phyloP scores from a whole-genome alignment of 495 filamentous ascomycete genomes.

The Tetracladium setigerum region DNA sequence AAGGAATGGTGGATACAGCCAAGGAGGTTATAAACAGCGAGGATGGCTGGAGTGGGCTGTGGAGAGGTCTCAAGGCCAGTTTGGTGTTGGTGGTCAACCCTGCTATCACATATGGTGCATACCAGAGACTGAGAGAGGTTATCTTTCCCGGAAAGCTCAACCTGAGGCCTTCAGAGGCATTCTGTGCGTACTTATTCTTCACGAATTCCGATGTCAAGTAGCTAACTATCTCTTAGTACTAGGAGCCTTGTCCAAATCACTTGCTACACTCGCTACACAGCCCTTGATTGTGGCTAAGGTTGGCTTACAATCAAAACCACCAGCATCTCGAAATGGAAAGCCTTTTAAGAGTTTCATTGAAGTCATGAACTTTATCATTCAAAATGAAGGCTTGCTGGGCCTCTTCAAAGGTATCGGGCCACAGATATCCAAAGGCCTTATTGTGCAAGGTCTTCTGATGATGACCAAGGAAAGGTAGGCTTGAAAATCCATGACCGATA shows the following conservation, averaged over 20 bases:
- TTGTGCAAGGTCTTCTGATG: slow-evolving; percentile 96
- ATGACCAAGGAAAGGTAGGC: slow-evolving; percentile 97
- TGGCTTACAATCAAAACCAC: slow-evolving; percentile 86
- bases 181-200: slow-evolving; percentile 51
- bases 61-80: slow-evolving; percentile 93
- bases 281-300: slow-evolving; percentile 98
- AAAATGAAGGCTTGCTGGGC: slow-evolving; percentile 74
- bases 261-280: slow-evolving; percentile 90
- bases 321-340: slow-evolving; percentile 75
- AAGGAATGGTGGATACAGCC: slow-evolving; percentile 83
- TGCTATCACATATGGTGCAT: slow-evolving; percentile 96
- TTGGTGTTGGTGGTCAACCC: slow-evolving; percentile 95
- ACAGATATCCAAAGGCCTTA: slow-evolving; percentile 83
- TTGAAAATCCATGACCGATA: slow-evolving; percentile 10
- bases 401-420: slow-evolving; percentile 97
- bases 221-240: slow-evolving; percentile 50
- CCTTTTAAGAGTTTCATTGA: slow-evolving; percentile 92
- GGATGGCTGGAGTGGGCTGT: slow-evolving; percentile 83
- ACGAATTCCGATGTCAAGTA: not conserved
- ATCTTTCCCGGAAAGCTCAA: slow-evolving; percentile 72
- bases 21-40: slow-evolving; percentile 83
- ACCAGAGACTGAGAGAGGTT: slow-evolving; percentile 76
- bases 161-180: slow-evolving; percentile 82
- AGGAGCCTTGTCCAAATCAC: slow-evolving; percentile 84
- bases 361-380: slow-evolving; percentile 86